Percentiles rank a stretch among this genome's conserved stretches.
Evolutionary conservation across 2,329 filamentous ascomycete genomes (phyloP).

Genomic region (Escovopsis sp.): DNA sequence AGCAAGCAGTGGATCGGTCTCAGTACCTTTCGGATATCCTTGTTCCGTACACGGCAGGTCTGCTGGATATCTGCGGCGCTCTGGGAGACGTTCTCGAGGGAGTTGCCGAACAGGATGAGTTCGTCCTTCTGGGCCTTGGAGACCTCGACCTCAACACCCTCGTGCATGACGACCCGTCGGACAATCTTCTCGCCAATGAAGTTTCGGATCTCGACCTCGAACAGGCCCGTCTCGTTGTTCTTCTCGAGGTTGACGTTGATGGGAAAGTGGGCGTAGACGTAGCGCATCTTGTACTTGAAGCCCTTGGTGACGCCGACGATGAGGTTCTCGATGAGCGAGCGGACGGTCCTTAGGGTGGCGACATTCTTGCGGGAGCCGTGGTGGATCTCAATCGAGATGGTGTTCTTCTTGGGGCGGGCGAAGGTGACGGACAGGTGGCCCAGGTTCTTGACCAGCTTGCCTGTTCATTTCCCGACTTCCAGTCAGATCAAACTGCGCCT

Average conservation of each 20-base stretch:
- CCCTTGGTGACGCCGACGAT: slow-evolving; percentile 97
- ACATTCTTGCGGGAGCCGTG: slow-evolving; percentile 97
- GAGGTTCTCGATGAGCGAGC: slow-evolving; percentile 96
- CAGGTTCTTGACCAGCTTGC: slow-evolving; percentile 95
- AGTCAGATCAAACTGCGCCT: slow-evolving; percentile 6
- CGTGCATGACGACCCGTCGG: slow-evolving; percentile 75
- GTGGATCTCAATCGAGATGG: slow-evolving; percentile 96
- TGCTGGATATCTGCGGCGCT: slow-evolving; percentile 98
- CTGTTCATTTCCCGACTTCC: slow-evolving; percentile 24
- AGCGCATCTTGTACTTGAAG: slow-evolving; percentile 99
- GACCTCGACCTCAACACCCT: slow-evolving; percentile 79
- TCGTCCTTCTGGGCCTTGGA: slow-evolving; percentile 96
- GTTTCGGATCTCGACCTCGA: slow-evolving; percentile 97
- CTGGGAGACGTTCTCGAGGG: slow-evolving; percentile 93
- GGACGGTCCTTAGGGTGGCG: slow-evolving; percentile 94
- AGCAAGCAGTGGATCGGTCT: neutral
- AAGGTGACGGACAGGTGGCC: slow-evolving; percentile 95
- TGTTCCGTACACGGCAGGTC: slow-evolving; percentile 98
- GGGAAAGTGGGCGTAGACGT: slow-evolving; percentile 99
- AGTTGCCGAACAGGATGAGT: slow-evolving; percentile 86
- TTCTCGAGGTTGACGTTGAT: slow-evolving; percentile 99
- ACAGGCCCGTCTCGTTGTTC: slow-evolving; percentile 77
- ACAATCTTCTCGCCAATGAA: slow-evolving; percentile 99
- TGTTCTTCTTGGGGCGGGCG: slow-evolving; percentile 67
- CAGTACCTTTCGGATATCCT: slow-evolving; percentile 98